Base-by-base conservation (phyloP, 2,329 filamentous ascomycete genomes). In the Aspergillus fumigatus region DNA sequence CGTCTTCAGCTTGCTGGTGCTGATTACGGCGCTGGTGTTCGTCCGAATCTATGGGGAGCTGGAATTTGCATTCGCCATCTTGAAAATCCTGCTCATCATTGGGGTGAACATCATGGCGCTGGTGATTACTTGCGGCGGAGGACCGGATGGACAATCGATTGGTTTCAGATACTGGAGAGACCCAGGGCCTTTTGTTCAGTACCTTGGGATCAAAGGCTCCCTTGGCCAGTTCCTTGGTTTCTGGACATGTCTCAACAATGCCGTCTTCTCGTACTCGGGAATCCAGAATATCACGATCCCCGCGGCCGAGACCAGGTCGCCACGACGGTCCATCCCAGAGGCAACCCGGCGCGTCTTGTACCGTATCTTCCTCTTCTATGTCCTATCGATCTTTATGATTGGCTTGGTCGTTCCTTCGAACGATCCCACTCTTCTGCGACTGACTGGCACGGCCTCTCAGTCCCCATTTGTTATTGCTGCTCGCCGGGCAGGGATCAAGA, bases 331-430 rank as follows among this genome's bases (percentile, higher is more conserved):
- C 56, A 81, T 84, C 23, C 82, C 82, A 45, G 82, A 79, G 67
- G 81, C 80, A 3, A 75, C 80, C 3, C 72, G 74, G 29, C 75
- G 80, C 57, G 77, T 83, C 48, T 82, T 84, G 67, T 81, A 77
- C 69, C 77, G 81, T 61, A 77, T 83, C 35, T 65, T 80, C 3
- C 73, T 82, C 59, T 84, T 85, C 66, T 87, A 87, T 64, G 75
- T 83, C 27, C 55, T 83, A n/a, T 78, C 78, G 6, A 77, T 82
- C 1, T 75, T 87, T 19, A 75, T 82, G n/a, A 82, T 86, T 27
- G 83, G 84, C 0, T 50, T 68, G 23, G 59, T 77, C 11, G 65
- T 78, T 52, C 79, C 79, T 0, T 79, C 74, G 26, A 70, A 80
- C 54, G 77, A 82, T 55, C 63, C 67, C 1, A 68, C 70, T 2